Evolutionary conservation across 345 rosid genomes (phyloP).

Genomic region (Citrus australasica): DNA sequence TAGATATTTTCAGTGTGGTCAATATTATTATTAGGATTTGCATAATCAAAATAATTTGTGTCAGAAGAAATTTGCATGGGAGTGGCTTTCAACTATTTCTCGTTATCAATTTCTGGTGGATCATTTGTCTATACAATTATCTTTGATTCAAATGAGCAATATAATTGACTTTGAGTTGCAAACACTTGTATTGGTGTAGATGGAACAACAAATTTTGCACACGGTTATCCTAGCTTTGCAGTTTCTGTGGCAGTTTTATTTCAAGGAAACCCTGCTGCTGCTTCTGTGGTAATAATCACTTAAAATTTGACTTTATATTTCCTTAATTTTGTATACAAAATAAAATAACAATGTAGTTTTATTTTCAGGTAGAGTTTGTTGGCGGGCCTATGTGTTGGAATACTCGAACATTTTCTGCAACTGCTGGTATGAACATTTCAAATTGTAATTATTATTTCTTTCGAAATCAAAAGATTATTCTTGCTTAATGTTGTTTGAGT

Average conservation of each 20-base stretch:
- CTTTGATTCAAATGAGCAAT: not conserved
- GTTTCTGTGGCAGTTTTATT: constrained; percentile 89
- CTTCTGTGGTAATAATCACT: constrained; percentile 69
- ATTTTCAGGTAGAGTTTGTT: constrained; percentile 81
- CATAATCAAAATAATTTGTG: not conserved
- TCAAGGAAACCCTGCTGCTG: constrained; percentile 83
- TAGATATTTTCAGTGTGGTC: not conserved
- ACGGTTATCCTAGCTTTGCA: constrained; percentile 96
- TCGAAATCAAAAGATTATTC: not conserved
- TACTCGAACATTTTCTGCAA: constrained; percentile 80
- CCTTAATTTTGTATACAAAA: constrained; percentile 2
- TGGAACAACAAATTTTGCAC: constrained; percentile 97
- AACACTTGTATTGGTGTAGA: constrained; percentile 36
- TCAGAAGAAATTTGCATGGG: not conserved
- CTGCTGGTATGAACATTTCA: constrained; percentile 53
- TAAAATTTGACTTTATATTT: not conserved
- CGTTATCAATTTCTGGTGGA: not conserved
- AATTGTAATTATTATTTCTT: not conserved
- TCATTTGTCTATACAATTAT: not conserved
- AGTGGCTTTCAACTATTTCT: not conserved
- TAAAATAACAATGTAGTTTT: constrained; percentile 9
- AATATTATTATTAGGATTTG: not conserved
- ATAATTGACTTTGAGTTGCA: not conserved
- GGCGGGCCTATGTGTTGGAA: constrained; percentile 98
- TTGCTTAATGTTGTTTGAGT: not conserved